Conservation (phyloP, 1,284 basidiomycete genomes). For the Trametes versicolor region DNA sequence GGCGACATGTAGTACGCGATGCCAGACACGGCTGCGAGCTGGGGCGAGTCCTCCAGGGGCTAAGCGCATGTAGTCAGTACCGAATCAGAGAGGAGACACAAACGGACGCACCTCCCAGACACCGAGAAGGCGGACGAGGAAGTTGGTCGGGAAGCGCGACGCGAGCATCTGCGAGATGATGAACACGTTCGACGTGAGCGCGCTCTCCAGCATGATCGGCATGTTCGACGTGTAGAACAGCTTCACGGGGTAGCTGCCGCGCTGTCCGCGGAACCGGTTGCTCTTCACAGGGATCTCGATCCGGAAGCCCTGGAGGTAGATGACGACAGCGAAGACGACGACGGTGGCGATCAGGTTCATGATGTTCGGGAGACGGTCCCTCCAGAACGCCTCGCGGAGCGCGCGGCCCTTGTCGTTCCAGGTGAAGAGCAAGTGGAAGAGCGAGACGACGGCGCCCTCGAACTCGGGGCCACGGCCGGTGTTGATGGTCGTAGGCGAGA, state of each 20-base stretch:
- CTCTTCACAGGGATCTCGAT: conserved; percentile 99
- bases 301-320: conserved; percentile 99
- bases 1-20: conserved; percentile 98
- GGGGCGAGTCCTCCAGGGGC: conserved; percentile 93
- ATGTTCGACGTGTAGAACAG: conserved; percentile 99
- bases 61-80: conserved; percentile 44
- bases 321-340: conserved; percentile 93
- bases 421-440: conserved; percentile 98
- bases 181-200: conserved; percentile 95
- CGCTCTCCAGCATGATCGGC: conserved; percentile 99
- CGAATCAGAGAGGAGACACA: background rate
- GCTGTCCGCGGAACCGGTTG: conserved; percentile 95
- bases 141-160: conserved; percentile 90
- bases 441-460: conserved; percentile 94
- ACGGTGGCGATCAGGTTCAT: conserved; percentile 97
- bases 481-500: conserved; percentile 98
- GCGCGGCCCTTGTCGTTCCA: conserved; percentile 99
- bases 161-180: conserved; percentile 97
- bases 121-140: conserved; percentile 91
- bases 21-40: conserved; percentile 92
- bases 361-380: conserved; percentile 95
- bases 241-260: conserved; percentile 96
- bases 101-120: conserved; percentile 88
- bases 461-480: conserved; percentile 98
- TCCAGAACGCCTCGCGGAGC: conserved; percentile 97